Evolutionary conservation across 768 basidiomycete genomes (phyloP).

Genomic region (Baorangia bicolor): DNA sequence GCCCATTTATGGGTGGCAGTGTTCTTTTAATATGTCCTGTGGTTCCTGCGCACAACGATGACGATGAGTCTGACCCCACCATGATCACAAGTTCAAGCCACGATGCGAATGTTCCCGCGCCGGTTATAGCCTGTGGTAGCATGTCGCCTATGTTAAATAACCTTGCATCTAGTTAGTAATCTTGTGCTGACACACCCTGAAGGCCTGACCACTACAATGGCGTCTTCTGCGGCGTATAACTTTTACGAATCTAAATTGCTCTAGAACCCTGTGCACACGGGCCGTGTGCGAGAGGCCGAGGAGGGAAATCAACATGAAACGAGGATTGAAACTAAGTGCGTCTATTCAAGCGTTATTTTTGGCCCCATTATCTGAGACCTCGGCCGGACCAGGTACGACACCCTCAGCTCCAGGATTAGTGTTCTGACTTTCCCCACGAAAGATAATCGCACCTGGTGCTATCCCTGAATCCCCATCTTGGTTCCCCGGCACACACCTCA

Average conservation of each 20-base stretch:
- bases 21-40: no score
- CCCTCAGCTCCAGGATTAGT: neutral
- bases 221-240: constrained; percentile 9
- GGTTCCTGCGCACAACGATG: no score
- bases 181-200: no score
- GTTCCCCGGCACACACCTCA: constrained; percentile 66
- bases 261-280: constrained; percentile 50
- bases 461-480: constrained; percentile 60
- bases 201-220: constrained; percentile 4
- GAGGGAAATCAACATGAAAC: constrained; percentile 61
- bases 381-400: constrained; percentile 41
- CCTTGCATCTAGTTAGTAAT: no score
- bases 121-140: no score
- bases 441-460: constrained; percentile 47
- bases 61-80: no score
- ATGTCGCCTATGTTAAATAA: no score
- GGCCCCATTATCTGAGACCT: constrained; percentile 21
- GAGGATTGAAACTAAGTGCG: constrained; percentile 51
- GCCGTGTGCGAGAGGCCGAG: constrained; percentile 52
- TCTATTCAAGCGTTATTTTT: neutral
- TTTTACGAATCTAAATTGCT: constrained; percentile 45
- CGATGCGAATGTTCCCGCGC: no score
- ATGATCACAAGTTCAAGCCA: no score
- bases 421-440: constrained; percentile 8
- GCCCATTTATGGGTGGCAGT: no score